Percentiles rank a stretch among this genome's conserved stretches.
Conservation (phyloP, 768 basidiomycete genomes). For the Clitopilus hobsonii region DNA sequence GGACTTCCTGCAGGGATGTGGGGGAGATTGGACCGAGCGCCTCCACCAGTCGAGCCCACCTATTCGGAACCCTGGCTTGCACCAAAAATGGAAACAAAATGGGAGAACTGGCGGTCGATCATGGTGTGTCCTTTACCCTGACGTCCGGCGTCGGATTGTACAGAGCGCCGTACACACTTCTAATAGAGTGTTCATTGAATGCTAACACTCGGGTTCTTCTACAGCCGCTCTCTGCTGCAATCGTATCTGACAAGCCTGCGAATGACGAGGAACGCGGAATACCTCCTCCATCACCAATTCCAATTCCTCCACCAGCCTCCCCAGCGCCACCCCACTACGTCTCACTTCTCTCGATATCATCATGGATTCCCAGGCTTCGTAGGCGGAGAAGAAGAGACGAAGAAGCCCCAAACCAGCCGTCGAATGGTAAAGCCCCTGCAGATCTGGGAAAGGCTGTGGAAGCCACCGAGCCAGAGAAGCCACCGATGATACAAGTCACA, state of each 20-base stretch:
- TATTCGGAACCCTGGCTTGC: not conserved
- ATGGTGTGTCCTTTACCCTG: not conserved
- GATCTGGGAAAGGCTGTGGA: not conserved
- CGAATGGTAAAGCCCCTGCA: not conserved
- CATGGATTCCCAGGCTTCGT: not conserved
- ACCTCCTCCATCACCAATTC: not conserved
- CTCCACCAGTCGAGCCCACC: not conserved
- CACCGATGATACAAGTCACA: not conserved
- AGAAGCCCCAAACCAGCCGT: not conserved
- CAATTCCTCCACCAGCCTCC: not conserved
- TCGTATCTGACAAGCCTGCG: not conserved
- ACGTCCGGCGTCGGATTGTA: not conserved
- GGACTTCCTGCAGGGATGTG: constrained; percentile 7
- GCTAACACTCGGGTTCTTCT: not conserved
- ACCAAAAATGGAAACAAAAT: not conserved
- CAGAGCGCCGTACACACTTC: no score
- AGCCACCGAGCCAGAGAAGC: not conserved
- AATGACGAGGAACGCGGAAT: not conserved
- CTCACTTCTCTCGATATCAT: not conserved
- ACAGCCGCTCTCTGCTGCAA: not conserved
- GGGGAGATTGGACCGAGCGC: not conserved
- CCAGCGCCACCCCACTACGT: not conserved
- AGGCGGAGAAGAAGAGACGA: not conserved
- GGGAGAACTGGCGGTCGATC: not conserved
- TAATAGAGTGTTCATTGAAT: not conserved